Evolutionary conservation across 192 early-diverging fungal genomes (phyloP).

Genomic region (Backusella mclennaniae): DNA sequence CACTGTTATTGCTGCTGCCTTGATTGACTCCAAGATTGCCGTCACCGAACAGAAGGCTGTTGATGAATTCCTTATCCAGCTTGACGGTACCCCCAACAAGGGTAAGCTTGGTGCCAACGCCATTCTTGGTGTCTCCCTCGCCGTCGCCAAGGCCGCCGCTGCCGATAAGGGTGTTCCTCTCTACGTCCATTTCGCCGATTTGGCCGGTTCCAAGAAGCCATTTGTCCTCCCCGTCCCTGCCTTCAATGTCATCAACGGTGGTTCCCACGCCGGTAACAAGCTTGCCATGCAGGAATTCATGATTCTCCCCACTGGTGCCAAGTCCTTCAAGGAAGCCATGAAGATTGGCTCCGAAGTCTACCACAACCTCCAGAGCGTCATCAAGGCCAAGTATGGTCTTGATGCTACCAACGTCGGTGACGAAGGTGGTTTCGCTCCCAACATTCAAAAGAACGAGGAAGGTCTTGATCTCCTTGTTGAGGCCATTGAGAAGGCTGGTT

Average conservation of each 20-base stretch:
- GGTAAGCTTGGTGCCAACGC: constrained; percentile 96
- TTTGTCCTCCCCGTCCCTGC: constrained; percentile 94
- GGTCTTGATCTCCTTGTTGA: constrained; percentile 88
- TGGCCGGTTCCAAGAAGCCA: constrained; percentile 78
- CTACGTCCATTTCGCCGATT: constrained; percentile 91
- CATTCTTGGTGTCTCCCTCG: constrained; percentile 97
- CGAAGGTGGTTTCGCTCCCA: constrained; percentile 99
- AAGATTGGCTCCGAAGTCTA: constrained; percentile 97
- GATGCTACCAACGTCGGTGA: constrained; percentile 99
- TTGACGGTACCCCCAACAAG: constrained; percentile 98
- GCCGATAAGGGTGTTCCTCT: constrained; percentile 93
- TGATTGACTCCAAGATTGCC: constrained; percentile 78
- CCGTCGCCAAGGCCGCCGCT: constrained; percentile 94
- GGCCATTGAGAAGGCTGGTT: constrained; percentile 93
- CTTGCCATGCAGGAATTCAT: constrained; percentile 99
- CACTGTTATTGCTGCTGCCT: constrained; percentile 79
- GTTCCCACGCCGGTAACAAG: constrained; percentile 99
- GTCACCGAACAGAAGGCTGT: constrained; percentile 85
- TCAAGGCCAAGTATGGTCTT: constrained; percentile 98
- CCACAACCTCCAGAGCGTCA: constrained; percentile 91
- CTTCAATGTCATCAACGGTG: constrained; percentile 99
- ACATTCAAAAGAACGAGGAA: constrained; percentile 96
- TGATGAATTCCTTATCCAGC: constrained; percentile 87
- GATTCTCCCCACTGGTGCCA: constrained; percentile 96
- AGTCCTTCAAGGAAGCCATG: constrained; percentile 94